Evolutionary conservation across 768 basidiomycete genomes (phyloP), one percentile per base, ranked within the genome.

Genomic region (Naganishia randhawae): DNA sequence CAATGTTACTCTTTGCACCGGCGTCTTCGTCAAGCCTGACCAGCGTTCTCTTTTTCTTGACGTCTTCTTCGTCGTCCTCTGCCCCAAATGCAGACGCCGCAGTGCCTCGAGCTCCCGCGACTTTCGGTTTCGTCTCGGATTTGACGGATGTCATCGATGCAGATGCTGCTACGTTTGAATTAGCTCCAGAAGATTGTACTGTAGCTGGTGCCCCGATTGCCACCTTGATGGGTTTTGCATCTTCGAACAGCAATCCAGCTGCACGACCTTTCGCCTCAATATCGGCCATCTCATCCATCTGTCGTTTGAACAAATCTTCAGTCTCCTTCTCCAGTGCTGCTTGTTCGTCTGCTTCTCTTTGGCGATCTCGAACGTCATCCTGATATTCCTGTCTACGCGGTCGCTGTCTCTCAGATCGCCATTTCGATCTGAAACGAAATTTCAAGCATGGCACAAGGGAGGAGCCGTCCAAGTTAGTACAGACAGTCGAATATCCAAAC

Each of bases 241-340:
- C 94, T 71, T 95, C 93, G 35, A 94, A 84, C 17, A 96, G 81
- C 81, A 95, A 84, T 33, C 93, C 93, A 8, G 90, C 91, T 75
- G 91, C 90, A 71, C 91, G 87, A 74, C 96, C 92, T 75, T 94
- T 89, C 61, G 90, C 90, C 14, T 90, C 90, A 32, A 95, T 82
- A 1, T 90, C 88, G 72, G 92, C 91, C 87, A 95, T 89, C 78
- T 97, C 93, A 71, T 91, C 91, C 91, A 95, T 92, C 76, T 96
- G 93, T 65, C 87, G 85, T 39, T 91, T 90, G 69, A 97, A 84
- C 84, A 98, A 96, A 71, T 87, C 89, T 79, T 97, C 95, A 0
- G 92, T 92, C 80, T 97, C 92, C 55, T 87, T 85, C 39, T 91
- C 86, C 27, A 96, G 83, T 72, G 91, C 89, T 76, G 90, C 92